Percentiles rank a stretch among this genome's conserved stretches.
phyloP scores from a whole-genome alignment of 768 basidiomycete species.

The Agaricus subrufescens region DNA sequence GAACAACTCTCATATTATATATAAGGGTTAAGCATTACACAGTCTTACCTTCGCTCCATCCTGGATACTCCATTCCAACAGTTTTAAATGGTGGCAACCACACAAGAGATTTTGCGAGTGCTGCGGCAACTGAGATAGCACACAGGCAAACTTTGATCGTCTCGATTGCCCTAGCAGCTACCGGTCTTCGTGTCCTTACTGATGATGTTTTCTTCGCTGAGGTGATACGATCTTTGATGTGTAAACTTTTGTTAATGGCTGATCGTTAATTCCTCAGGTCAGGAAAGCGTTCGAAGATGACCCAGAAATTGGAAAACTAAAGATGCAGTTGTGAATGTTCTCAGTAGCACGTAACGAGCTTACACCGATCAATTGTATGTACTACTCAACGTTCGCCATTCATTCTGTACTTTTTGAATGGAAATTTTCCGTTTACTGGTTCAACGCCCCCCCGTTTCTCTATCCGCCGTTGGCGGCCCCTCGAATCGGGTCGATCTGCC shows the following conservation, averaged over 20 bases:
- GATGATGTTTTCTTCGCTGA: constrained; percentile 59
- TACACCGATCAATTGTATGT: no score
- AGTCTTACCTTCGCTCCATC: constrained; percentile 68
- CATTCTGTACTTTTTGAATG: no score
- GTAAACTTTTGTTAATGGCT: neutral
- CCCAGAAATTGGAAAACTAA: neutral
- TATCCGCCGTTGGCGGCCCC: no score
- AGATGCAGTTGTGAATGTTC: neutral
- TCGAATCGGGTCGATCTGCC: no score
- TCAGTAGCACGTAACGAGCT: no score
- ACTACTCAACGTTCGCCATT: no score
- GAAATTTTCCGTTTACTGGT: no score
- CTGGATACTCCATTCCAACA: constrained; percentile 77
- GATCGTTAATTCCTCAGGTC: neutral
- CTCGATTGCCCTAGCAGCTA: constrained; percentile 66
- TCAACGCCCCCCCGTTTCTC: no score
- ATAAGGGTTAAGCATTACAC: neutral
- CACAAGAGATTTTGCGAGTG: constrained; percentile 61
- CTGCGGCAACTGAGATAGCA: constrained; percentile 55
- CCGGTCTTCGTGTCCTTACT: constrained; percentile 63
- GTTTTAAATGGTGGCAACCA: constrained; percentile 72
- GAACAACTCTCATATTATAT: neutral
- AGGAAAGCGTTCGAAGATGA: neutral
- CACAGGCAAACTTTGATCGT: constrained; percentile 66
- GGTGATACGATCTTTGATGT: constrained; percentile 26